Evolutionary conservation across 495 filamentous ascomycete genomes (phyloP), one percentile per base, ranked within the genome.

Genomic region (Aspergillus ostianus): DNA sequence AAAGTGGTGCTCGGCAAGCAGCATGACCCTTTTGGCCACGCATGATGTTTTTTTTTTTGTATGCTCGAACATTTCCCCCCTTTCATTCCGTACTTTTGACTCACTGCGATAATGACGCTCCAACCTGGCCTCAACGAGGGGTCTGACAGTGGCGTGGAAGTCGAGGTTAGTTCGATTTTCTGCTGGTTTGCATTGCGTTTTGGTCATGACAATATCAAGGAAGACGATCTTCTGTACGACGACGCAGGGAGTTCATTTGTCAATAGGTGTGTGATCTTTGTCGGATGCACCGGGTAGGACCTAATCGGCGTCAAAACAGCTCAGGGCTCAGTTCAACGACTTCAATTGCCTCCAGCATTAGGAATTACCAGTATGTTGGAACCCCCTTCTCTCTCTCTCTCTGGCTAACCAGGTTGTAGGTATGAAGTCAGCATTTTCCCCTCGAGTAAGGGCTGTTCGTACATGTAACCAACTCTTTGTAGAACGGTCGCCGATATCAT

Each of bases 401-500:
- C 29, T 27, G 15, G 4, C 23, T 27, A 7, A 29, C 17, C n/a
- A n/a, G 12, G 6, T 17, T 17, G 1, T 9, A 51, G 49, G 29
- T 51, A 51, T 23, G 49, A 51, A 27, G 49, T 51, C 23, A 51
- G 49, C 2, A 51, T 51, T n/a, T 13, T 26, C 9, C 9, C 6
- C 20, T 12, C 10, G 9, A 0, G 29, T 7, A 4, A n/a, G 0
- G 1, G 7, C 8, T 13, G 5, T 5, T 12, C 9, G 9, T n/a
- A 12, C 6, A 10, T 27, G 5, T 17, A 2, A 7, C 10, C 10
- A 51, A 51, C 10, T n/a, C 2, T 3, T 27, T 6, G 3, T 29
- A 90, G 65, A 90, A 90, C 64, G 87, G 87, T 19, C 74, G 87
- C 47, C 77, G 87, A 47, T 90, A 90, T 65, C 86, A 90, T 63